Evolutionary conservation across 306 rosid species (phyloP).

Genomic region (Adenanthera pavonina): DNA sequence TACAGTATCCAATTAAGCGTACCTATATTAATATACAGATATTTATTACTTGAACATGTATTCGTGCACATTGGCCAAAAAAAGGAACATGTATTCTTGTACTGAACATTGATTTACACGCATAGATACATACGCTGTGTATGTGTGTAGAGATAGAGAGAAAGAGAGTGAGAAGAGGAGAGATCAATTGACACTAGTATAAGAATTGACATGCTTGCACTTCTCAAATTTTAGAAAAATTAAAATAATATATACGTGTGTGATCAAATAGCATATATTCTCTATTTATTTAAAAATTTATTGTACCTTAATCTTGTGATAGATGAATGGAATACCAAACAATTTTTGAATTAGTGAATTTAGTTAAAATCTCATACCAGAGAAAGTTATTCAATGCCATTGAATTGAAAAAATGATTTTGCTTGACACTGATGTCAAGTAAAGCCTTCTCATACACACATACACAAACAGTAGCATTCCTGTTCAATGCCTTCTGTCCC

Average conservation of each 20-base stretch:
- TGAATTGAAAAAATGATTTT: not conserved
- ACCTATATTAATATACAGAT: slow-evolving; percentile 54
- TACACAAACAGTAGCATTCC: not conserved
- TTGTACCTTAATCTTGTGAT: not conserved
- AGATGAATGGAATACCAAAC: not conserved
- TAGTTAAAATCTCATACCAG: not conserved
- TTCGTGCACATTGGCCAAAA: not conserved
- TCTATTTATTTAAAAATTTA: not conserved
- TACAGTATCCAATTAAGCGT: slow-evolving; percentile 94
- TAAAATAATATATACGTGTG: too few relatives aligned
- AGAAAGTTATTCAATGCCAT: not conserved
- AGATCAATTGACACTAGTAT: too few relatives aligned
- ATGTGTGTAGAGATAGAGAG: not conserved
- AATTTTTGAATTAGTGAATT: not conserved
- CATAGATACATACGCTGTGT: not conserved
- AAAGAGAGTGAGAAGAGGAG: not conserved
- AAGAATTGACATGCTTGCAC: too few relatives aligned
- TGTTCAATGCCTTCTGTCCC: not conserved
- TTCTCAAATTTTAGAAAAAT: too few relatives aligned
- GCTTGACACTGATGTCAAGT: not conserved
- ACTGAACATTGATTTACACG: not conserved
- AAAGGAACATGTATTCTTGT: too few relatives aligned
- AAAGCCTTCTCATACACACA: not conserved
- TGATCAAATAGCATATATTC: not conserved
- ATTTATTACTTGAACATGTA: not conserved